phyloP scores from a whole-genome alignment of 2,329 filamentous ascomycete species.

The Penicillium sp. region DNA sequence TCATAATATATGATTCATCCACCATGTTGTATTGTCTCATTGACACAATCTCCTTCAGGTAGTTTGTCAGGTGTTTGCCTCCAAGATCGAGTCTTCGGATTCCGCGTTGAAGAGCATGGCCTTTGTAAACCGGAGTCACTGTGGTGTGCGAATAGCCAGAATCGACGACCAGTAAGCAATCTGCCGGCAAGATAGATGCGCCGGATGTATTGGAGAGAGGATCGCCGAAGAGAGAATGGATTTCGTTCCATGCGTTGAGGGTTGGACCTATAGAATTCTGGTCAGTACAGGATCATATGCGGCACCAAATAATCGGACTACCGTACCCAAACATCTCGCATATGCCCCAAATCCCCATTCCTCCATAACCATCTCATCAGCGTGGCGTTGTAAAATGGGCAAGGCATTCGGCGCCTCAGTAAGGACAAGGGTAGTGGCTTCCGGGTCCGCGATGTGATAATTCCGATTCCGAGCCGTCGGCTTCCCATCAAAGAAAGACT shows the following conservation, averaged over 20 bases:
- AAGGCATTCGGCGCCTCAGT: constrained; percentile 84
- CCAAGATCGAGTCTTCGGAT: constrained; percentile 85
- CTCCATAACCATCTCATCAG: constrained; percentile 96
- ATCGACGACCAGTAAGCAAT: constrained; percentile 85
- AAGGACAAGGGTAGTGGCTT: constrained; percentile 78
- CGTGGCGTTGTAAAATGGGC: constrained; percentile 78
- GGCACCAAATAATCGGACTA: background rate
- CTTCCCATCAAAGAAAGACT: constrained; percentile 73
- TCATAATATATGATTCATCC: constrained; percentile 89
- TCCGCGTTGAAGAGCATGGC: constrained; percentile 75
- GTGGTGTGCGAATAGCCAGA: constrained; percentile 92
- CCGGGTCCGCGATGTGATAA: constrained; percentile 57
- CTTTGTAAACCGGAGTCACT: constrained; percentile 79
- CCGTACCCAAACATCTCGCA: constrained; percentile 68
- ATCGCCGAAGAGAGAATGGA: constrained; percentile 67
- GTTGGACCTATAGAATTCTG: constrained; percentile 56
- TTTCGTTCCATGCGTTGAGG: constrained; percentile 79
- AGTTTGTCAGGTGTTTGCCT: constrained; percentile 90
- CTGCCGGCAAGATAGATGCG: constrained; percentile 56
- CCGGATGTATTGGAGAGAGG: constrained; percentile 48
- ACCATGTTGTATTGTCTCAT: constrained; percentile 93
- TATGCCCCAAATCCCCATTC: constrained; percentile 92
- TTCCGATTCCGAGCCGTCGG: constrained; percentile 54
- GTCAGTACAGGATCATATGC: background rate
- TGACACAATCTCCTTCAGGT: constrained; percentile 84